Evolutionary conservation across 169 alveolate genomes (phyloP).

Genomic region (Plasmodium vivax): DNA sequence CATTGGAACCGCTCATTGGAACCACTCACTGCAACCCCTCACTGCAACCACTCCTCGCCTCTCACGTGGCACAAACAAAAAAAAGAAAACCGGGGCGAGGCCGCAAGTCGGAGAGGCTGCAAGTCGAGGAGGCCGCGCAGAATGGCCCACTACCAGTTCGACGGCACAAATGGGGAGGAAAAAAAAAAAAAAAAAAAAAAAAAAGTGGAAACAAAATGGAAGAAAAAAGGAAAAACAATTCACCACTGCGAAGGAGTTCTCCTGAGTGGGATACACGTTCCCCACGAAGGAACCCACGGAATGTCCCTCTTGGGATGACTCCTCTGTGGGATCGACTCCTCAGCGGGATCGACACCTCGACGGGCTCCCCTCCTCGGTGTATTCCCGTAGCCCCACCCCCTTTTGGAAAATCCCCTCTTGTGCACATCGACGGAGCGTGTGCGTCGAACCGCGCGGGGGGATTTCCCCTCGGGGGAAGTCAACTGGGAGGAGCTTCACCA

Average conservation of each 20-base stretch:
- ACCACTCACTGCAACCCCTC: too few relatives aligned
- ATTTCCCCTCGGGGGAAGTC: neutral
- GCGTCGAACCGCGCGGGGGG: neutral
- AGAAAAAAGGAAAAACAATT: too few relatives aligned
- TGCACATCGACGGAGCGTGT: neutral
- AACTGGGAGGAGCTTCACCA: neutral
- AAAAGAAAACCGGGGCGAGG: too few relatives aligned
- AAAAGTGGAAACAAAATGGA: neutral
- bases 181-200: constrained; percentile 2
- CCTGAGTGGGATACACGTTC: neutral
- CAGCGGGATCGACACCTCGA: too few relatives aligned
- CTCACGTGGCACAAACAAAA: neutral
- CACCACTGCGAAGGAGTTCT: neutral
- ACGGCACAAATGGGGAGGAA: neutral
- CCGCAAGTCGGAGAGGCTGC: neutral
- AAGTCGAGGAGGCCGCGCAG: too few relatives aligned
- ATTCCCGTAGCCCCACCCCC: neutral
- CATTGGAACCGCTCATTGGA: too few relatives aligned
- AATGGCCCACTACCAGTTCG: neutral
- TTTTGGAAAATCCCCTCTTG: neutral
- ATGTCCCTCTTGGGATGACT: neutral
- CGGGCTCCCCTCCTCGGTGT: too few relatives aligned
- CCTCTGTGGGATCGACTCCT: too few relatives aligned
- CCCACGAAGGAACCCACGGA: neutral
- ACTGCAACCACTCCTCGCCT: neutral